phyloP scores from a whole-genome alignment of 2,329 filamentous ascomycete genomes.

The Colletotrichum salicis region DNA sequence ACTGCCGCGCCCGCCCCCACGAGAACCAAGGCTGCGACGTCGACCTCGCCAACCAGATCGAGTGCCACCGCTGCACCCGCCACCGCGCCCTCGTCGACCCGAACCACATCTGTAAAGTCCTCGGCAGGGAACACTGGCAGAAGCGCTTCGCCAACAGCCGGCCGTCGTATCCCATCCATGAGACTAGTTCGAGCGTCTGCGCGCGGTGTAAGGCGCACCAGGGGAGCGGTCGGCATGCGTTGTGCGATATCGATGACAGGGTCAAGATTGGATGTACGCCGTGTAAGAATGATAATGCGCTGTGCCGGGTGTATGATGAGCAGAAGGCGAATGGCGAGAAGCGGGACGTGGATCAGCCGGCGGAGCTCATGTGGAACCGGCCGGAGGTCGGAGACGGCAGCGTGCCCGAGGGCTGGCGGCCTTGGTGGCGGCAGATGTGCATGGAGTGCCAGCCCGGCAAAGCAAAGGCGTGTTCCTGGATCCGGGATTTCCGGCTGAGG shows the following conservation, averaged over 20 bases:
- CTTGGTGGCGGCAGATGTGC: slow-evolving; percentile 39
- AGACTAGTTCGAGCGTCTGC: slow-evolving; percentile 22
- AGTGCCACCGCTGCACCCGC: slow-evolving; percentile 31
- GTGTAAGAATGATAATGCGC: slow-evolving; percentile 3
- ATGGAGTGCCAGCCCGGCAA: background rate
- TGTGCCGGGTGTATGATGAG: slow-evolving; percentile 19
- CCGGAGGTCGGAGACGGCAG: slow-evolving; percentile 24
- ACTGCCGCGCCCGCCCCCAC: slow-evolving; percentile 14
- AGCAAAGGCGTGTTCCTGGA: slow-evolving; percentile 14
- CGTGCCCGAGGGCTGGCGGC: slow-evolving; percentile 18
- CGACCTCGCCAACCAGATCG: slow-evolving; percentile 28
- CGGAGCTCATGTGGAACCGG: slow-evolving; percentile 22
- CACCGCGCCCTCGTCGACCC: slow-evolving; percentile 26
- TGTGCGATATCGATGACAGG: slow-evolving; percentile 30
- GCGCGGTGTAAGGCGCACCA: slow-evolving; percentile 12
- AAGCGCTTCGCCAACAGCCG: slow-evolving; percentile 30
- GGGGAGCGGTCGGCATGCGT: background rate
- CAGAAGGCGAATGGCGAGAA: background rate
- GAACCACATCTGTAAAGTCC: slow-evolving; percentile 25
- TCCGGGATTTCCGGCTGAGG: slow-evolving; percentile 21
- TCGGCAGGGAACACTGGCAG: slow-evolving; percentile 25
- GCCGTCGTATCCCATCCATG: slow-evolving; percentile 13
- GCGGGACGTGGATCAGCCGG: background rate
- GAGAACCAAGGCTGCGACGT: slow-evolving; percentile 20
- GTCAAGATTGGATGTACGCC: slow-evolving; percentile 31